Evolutionary conservation across 805 yeast genomes (phyloP).

Genomic region (Kuraishia ogatae): DNA sequence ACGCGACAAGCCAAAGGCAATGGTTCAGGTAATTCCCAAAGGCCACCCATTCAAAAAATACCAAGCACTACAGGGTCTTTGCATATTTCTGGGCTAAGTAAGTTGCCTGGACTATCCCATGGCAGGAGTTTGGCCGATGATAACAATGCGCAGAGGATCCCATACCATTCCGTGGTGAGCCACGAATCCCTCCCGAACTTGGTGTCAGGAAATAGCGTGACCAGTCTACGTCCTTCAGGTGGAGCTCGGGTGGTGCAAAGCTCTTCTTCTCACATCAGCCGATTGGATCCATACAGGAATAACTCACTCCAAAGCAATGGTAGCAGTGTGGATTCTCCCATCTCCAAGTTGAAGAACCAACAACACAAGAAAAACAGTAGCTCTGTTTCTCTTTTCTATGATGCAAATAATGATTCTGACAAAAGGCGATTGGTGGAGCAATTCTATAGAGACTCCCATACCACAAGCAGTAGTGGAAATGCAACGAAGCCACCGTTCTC

Average conservation of each 20-base stretch:
- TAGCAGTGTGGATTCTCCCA: background rate
- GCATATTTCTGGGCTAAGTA: background rate
- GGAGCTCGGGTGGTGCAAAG: background rate
- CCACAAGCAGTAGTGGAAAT: background rate
- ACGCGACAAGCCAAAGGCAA: background rate
- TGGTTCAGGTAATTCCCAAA: background rate
- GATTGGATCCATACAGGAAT: constrained; percentile 1
- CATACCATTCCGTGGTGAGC: background rate
- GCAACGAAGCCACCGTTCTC: background rate
- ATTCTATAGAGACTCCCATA: constrained; percentile 5
- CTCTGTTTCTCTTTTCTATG: constrained; percentile 1
- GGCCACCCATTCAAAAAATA: background rate
- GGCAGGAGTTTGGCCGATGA: background rate
- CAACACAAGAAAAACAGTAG: constrained; percentile 1
- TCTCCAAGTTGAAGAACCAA: background rate
- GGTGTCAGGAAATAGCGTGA: background rate
- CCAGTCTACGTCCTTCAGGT: background rate
- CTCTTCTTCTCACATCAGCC: constrained; percentile 4
- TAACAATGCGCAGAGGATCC: background rate
- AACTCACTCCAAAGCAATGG: constrained; percentile 1
- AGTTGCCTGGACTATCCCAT: background rate
- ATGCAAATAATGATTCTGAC: constrained; percentile 2
- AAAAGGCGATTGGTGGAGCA: constrained; percentile 7
- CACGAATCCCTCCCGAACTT: background rate
- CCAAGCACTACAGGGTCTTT: background rate